These are phyloP conservation scores for Wickerhamomyces queroliae DNA, from an alignment of 805 yeast species.

Conservation along the genomic window DNA sequence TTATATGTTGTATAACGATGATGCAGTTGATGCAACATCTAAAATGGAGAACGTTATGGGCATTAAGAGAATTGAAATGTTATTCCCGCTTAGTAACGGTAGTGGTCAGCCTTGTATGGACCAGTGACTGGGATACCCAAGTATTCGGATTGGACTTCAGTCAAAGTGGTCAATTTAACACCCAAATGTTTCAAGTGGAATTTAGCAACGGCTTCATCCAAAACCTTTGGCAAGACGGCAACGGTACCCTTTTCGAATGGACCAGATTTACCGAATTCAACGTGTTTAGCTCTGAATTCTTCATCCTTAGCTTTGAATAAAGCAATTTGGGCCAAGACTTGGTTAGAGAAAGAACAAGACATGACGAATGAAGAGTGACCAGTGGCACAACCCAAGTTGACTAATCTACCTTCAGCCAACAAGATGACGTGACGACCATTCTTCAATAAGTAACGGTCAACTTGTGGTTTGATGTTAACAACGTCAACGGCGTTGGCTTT, in stretches of 20 bases:
- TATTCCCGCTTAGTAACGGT: constrained; percentile 71
- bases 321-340: constrained; percentile 98
- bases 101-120: constrained; percentile 97
- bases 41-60: not conserved
- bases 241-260: constrained; percentile 82
- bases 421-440: constrained; percentile 91
- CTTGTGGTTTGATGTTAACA: constrained; percentile 98
- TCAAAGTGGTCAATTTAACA: constrained; percentile 74
- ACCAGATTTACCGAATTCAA: constrained; percentile 91
- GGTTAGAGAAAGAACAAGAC: constrained; percentile 99
- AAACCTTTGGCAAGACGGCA: constrained; percentile 93
- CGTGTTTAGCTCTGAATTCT: constrained; percentile 70
- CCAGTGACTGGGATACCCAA: constrained; percentile 88
- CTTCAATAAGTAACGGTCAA: constrained; percentile 89
- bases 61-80: not conserved
- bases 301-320: constrained; percentile 83
- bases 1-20: too few relatives aligned
- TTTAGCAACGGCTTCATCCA: constrained; percentile 98
- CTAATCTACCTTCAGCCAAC: constrained; percentile 98
- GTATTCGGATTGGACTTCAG: constrained; percentile 85
- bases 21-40: constrained; percentile 21
- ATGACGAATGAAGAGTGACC: constrained; percentile 99
- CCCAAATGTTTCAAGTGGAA: constrained; percentile 94
- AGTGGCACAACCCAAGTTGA: constrained; percentile 99
- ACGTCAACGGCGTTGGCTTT: constrained; percentile 89